These are phyloP conservation scores for Lyophyllum shimeji DNA, from an alignment of 768 basidiomycete genomes.

Conservation along the genomic window DNA sequence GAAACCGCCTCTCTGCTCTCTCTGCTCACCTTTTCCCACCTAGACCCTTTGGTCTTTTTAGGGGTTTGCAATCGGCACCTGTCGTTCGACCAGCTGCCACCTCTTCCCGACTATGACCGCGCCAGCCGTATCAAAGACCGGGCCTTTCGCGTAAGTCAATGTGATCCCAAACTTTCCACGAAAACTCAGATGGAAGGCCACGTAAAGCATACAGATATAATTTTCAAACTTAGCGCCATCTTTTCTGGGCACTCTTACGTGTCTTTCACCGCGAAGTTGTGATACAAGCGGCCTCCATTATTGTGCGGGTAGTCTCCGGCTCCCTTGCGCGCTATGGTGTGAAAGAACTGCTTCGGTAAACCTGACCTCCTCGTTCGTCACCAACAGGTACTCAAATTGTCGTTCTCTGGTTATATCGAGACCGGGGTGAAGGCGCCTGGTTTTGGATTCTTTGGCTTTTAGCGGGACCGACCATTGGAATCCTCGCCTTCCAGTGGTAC, in stretches of 20 bases:
- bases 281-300: slow-evolving; percentile 24
- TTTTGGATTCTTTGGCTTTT: slow-evolving; percentile 60
- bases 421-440: slow-evolving; percentile 47
- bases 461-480: slow-evolving; percentile 40
- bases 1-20: slow-evolving; percentile 50
- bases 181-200: background rate
- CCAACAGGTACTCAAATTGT: background rate
- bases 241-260: slow-evolving; percentile 44
- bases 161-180: background rate
- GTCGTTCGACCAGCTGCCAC: slow-evolving; percentile 52
- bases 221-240: slow-evolving; percentile 28
- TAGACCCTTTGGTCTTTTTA: slow-evolving; percentile 49
- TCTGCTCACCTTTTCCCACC: slow-evolving; percentile 46
- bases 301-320: slow-evolving; percentile 21
- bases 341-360: slow-evolving; percentile 37
- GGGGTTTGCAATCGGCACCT: slow-evolving; percentile 47
- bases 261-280: slow-evolving; percentile 31
- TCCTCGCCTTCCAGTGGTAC: slow-evolving; percentile 52
- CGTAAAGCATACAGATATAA: background rate
- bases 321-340: slow-evolving; percentile 38
- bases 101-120: slow-evolving; percentile 59
- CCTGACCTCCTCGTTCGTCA: background rate
- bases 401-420: slow-evolving; percentile 53
- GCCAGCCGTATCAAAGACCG: slow-evolving; percentile 19
- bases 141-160: slow-evolving; percentile 9